Evolutionary conservation across 768 basidiomycete genomes (phyloP).

Genomic region (Tulasnella calospora): DNA sequence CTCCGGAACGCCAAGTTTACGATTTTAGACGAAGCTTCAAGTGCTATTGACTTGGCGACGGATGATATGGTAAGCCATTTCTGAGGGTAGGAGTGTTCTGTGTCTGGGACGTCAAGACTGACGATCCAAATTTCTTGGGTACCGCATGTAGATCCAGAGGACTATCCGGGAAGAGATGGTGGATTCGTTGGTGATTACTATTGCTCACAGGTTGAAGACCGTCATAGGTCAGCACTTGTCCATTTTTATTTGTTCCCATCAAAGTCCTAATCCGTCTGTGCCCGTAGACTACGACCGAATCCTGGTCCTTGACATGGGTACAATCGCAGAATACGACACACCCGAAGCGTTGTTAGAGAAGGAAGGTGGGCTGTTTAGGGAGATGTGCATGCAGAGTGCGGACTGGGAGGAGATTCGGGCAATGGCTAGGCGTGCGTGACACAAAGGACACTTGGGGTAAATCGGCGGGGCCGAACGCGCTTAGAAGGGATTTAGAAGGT

Average conservation of each 20-base stretch:
- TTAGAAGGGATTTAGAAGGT: too few relatives aligned
- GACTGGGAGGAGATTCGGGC: constrained; percentile 27
- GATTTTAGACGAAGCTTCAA: constrained; percentile 75
- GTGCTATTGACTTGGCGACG: constrained; percentile 64
- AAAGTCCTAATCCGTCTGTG: not conserved
- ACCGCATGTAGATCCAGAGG: constrained; percentile 49
- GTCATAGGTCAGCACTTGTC: constrained; percentile 44
- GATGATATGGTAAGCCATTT: constrained; percentile 55
- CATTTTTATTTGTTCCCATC: constrained; percentile 8
- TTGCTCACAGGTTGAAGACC: constrained; percentile 74
- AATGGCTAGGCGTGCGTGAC: not conserved
- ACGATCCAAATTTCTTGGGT: not conserved
- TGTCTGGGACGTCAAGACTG: too few relatives aligned
- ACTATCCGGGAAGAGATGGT: constrained; percentile 70
- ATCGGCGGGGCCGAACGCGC: too few relatives aligned
- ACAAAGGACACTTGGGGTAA: too few relatives aligned
- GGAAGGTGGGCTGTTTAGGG: constrained; percentile 56
- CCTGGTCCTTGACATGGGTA: constrained; percentile 59
- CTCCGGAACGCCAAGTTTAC: constrained; percentile 60
- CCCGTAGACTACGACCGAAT: constrained; percentile 58
- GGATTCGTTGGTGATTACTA: constrained; percentile 71
- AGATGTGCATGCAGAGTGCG: constrained; percentile 60
- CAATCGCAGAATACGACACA: constrained; percentile 69
- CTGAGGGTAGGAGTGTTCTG: too few relatives aligned
- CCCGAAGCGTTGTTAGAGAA: constrained; percentile 53